Evolutionary conservation across 169 alveolate species (phyloP).

Genomic region (Toxoplasma gondii): DNA sequence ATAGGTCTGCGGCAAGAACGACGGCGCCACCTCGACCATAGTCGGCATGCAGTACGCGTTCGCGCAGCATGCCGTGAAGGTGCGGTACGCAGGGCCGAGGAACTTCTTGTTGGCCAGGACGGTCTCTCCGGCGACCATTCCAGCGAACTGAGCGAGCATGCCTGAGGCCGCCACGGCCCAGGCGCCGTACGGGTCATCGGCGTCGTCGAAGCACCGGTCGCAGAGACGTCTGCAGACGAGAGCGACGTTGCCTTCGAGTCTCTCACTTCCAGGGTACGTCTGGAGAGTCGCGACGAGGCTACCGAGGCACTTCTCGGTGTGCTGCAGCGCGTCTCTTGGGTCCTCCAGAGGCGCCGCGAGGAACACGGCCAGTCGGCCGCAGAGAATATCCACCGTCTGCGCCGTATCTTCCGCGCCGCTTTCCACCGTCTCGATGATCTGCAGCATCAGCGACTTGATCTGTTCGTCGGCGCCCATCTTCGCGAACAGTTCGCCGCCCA

Average conservation of each 20-base stretch:
- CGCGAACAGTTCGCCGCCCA: constrained; percentile 88
- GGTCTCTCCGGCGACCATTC: constrained; percentile 78
- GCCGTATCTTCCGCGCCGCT: constrained; percentile 82
- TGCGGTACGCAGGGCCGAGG: constrained; percentile 81
- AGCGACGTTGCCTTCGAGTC: constrained; percentile 73
- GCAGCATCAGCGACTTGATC: constrained; percentile 87
- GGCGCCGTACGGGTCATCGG: constrained; percentile 91
- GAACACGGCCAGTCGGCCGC: constrained; percentile 86
- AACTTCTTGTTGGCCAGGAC: constrained; percentile 74
- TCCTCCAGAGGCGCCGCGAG: constrained; percentile 88
- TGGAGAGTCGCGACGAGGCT: constrained; percentile 80
- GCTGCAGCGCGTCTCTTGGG: constrained; percentile 88
- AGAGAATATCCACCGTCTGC: constrained; percentile 83
- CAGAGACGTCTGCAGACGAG: constrained; percentile 59
- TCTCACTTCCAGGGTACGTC: constrained; percentile 80
- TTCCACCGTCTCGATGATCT: constrained; percentile 82
- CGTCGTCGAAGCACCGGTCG: constrained; percentile 75
- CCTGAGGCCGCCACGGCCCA: constrained; percentile 92
- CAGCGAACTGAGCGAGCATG: constrained; percentile 81
- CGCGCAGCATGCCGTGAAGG: constrained; percentile 82
- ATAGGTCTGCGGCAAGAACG: constrained; percentile 72
- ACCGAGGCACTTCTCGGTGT: constrained; percentile 88
- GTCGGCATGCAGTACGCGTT: constrained; percentile 81
- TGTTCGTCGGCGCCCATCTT: constrained; percentile 92
- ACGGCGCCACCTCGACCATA: constrained; percentile 73